These are phyloP conservation scores for Diaporthe eres DNA, from an alignment of 2,329 filamentous ascomycete genomes.

Conservation along the genomic window DNA sequence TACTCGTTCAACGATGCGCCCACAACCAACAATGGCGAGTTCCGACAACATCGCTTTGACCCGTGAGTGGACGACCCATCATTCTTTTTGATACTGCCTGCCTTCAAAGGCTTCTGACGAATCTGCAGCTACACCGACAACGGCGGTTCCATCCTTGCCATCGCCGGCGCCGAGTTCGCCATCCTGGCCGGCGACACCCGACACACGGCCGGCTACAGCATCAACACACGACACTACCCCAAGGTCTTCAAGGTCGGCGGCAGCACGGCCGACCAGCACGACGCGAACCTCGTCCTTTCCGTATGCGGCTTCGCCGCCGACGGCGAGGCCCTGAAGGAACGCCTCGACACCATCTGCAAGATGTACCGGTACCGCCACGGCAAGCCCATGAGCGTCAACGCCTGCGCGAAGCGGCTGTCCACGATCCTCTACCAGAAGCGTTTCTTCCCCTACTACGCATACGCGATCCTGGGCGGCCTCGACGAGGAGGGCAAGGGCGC, in stretches of 20 bases:
- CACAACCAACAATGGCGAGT: constrained; percentile 66
- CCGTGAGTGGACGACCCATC: constrained; percentile 72
- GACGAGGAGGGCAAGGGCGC: constrained; percentile 96
- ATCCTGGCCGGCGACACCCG: constrained; percentile 98
- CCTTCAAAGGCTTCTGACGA: background rate
- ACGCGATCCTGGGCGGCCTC: constrained; percentile 92
- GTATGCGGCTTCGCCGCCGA: constrained; percentile 97
- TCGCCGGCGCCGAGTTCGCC: constrained; percentile 92
- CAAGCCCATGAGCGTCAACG: constrained; percentile 94
- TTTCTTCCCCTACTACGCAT: constrained; percentile 99
- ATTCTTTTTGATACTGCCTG: background rate
- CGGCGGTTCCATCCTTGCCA: constrained; percentile 94
- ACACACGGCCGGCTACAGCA: constrained; percentile 96
- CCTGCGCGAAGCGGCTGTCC: constrained; percentile 93
- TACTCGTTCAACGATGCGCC: constrained; percentile 77
- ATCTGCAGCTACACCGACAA: constrained; percentile 91
- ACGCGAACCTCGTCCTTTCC: constrained; percentile 89
- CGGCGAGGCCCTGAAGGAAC: constrained; percentile 92
- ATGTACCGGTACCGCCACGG: constrained; percentile 99
- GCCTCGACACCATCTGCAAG: constrained; percentile 94
- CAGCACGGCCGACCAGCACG: constrained; percentile 85
- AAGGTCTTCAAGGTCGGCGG: constrained; percentile 99
- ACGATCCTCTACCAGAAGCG: constrained; percentile 98
- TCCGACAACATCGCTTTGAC: constrained; percentile 87
- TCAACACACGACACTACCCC: constrained; percentile 95